Percentiles rank a stretch among this genome's conserved stretches.
Evolutionary conservation across 108 stramenopile species (phyloP).

Genomic region (Pseudonitzschia delicatissima): DNA sequence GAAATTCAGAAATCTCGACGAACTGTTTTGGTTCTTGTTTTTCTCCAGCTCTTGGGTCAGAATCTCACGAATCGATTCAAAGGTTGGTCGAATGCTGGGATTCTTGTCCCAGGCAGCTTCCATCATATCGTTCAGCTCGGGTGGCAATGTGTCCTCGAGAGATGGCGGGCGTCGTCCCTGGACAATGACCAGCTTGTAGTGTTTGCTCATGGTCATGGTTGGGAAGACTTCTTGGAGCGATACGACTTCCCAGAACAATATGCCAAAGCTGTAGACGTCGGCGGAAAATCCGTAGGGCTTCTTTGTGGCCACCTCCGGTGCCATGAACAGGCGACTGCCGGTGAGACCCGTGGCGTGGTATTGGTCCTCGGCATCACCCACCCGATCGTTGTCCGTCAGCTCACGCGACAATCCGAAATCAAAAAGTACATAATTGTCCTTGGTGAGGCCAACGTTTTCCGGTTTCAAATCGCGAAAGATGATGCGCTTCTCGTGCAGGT

Average conservation of each 20-base stretch:
- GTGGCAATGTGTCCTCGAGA: not conserved
- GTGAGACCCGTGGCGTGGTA: constrained; percentile 27
- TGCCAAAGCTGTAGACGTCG: constrained; percentile 16
- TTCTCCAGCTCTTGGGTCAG: not conserved
- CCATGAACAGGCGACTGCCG: constrained; percentile 23
- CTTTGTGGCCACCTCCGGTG: constrained; percentile 21
- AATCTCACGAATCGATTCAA: constrained; percentile 5
- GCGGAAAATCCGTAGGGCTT: constrained; percentile 27
- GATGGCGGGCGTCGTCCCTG: constrained; percentile 20
- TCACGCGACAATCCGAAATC: constrained; percentile 69
- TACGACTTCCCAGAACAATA: constrained; percentile 12
- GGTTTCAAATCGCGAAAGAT: constrained; percentile 42
- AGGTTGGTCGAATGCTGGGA: not conserved
- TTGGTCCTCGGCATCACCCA: constrained; percentile 15
- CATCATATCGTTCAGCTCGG: constrained; percentile 5
- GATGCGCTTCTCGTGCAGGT: constrained; percentile 17
- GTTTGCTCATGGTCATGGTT: constrained; percentile 63
- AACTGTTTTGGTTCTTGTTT: not conserved
- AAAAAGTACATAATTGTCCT: constrained; percentile 48
- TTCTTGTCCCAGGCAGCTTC: not conserved
- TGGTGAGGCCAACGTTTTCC: constrained; percentile 43
- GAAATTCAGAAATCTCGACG: no score
- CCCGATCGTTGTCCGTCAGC: constrained; percentile 38
- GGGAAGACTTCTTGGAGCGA: constrained; percentile 50
- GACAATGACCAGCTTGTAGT: constrained; percentile 57